Evolutionary conservation across 768 basidiomycete species (phyloP).

Genomic region (Coprinopsis cinerea): DNA sequence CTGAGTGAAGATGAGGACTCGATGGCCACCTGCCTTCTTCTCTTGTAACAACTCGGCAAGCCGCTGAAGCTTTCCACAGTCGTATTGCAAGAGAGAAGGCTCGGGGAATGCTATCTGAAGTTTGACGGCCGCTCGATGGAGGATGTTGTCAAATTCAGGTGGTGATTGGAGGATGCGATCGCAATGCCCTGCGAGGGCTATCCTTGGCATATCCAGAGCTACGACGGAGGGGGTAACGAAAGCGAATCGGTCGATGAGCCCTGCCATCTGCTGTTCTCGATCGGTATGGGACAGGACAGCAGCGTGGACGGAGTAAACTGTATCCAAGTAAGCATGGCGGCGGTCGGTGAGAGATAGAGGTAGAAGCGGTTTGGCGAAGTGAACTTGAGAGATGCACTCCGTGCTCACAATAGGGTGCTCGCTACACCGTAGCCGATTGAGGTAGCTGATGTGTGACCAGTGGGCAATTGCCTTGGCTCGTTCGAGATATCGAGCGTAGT

Average conservation of each 20-base stretch:
- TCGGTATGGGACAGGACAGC: conserved; percentile 59
- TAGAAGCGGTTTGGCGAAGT: conserved; percentile 40
- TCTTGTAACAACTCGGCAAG: conserved; percentile 74
- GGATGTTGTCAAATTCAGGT: conserved; percentile 52
- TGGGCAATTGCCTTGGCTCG: conserved; percentile 48
- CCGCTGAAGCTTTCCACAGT: conserved; percentile 92
- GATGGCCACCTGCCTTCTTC: conserved; percentile 83
- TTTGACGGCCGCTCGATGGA: conserved; percentile 76
- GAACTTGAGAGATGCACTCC: conserved; percentile 39
- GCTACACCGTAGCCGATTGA: conserved; percentile 70
- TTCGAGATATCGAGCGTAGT: conserved; percentile 43
- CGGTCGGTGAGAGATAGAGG: conserved; percentile 43
- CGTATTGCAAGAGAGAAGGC: conserved; percentile 83
- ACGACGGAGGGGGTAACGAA: conserved; percentile 78
- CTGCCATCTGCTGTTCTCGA: conserved; percentile 50
- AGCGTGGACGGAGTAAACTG: conserved; percentile 32
- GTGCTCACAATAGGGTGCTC: conserved; percentile 38
- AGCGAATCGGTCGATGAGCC: conserved; percentile 61
- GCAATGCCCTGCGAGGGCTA: conserved; percentile 47
- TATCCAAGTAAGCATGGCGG: conserved; percentile 37
- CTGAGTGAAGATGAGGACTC: conserved; percentile 92
- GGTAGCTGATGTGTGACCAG: conserved; percentile 65
- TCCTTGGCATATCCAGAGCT: conserved; percentile 62
- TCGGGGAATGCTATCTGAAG: conserved; percentile 93
- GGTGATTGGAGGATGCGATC: conserved; percentile 23